Evolutionary conservation across 1,284 basidiomycete species (phyloP).

Genomic region (Rhodotorula sp.): DNA sequence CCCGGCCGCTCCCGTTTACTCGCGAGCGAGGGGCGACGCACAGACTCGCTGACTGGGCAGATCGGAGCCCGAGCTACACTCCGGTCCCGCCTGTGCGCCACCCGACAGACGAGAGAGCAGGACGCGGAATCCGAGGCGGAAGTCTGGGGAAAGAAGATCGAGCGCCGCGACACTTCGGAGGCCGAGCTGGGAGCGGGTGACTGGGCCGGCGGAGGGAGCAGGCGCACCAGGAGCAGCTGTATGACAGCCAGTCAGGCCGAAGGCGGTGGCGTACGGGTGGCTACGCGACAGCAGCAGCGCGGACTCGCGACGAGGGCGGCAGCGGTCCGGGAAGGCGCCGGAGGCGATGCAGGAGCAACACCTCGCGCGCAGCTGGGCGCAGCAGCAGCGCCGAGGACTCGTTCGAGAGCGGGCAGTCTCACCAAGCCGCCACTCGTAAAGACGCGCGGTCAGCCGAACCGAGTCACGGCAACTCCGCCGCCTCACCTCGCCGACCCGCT

Average conservation of each 20-base stretch:
- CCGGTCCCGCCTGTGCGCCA: neutral
- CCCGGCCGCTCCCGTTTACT: neutral
- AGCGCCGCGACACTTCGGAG: no score
- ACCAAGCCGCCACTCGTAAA: neutral
- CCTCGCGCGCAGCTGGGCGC: neutral
- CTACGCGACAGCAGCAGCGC: neutral
- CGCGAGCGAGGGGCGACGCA: neutral
- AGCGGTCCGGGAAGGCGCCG: neutral
- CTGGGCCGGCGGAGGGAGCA: neutral
- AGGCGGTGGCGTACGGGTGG: neutral
- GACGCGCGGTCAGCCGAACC: neutral
- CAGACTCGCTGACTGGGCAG: no score
- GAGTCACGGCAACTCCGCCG: neutral
- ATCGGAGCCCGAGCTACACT: no score
- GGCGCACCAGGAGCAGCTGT: neutral
- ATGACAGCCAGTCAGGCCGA: neutral
- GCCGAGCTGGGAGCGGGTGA: neutral
- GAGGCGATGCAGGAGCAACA: neutral
- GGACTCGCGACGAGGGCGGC: no score
- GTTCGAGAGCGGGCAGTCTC: conserved; percentile 12
- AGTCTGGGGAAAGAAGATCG: neutral
- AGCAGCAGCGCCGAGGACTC: neutral
- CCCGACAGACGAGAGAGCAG: neutral
- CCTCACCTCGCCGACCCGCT: neutral
- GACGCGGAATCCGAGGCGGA: neutral